phyloP scores from a whole-genome alignment of 2,329 filamentous ascomycete species.

The Dothistroma pini region DNA sequence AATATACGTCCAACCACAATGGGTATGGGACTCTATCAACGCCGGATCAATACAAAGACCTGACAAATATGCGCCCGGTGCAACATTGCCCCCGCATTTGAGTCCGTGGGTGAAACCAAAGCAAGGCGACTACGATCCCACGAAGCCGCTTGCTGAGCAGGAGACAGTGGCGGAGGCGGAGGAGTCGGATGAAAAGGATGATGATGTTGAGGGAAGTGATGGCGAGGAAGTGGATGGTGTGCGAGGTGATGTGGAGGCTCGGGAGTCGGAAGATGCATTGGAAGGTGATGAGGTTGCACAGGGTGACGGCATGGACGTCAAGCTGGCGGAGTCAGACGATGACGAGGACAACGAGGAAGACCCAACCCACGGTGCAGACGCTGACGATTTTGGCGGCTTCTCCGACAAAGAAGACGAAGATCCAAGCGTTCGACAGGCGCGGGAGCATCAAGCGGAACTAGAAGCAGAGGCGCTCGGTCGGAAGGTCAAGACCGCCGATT shows the following conservation, averaged over 20 bases:
- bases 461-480: constrained; percentile 83
- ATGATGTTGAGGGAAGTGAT: constrained; percentile 48
- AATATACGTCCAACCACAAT: constrained; percentile 93
- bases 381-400: constrained; percentile 47
- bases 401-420: constrained; percentile 51
- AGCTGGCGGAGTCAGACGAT: constrained; percentile 39
- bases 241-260: constrained; percentile 40
- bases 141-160: constrained; percentile 77
- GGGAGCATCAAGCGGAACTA: constrained; percentile 80
- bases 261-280: constrained; percentile 31
- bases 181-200: constrained; percentile 45
- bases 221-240: constrained; percentile 35
- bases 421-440: constrained; percentile 58
- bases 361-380: constrained; percentile 47
- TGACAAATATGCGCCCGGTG: constrained; percentile 85
- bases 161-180: constrained; percentile 83
- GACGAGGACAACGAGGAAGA: constrained; percentile 47
- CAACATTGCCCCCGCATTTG: constrained; percentile 85
- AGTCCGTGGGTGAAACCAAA: constrained; percentile 91
- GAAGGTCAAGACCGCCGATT: constrained; percentile 47
- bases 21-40: constrained; percentile 97
- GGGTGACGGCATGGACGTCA: constrained; percentile 47
- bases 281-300: constrained; percentile 27
- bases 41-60: constrained; percentile 82
- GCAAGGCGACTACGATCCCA: constrained; percentile 88